These are phyloP conservation scores for Pyrenochaeta sp. DNA, from an alignment of 2,329 filamentous ascomycete species.

Conservation along the genomic window DNA sequence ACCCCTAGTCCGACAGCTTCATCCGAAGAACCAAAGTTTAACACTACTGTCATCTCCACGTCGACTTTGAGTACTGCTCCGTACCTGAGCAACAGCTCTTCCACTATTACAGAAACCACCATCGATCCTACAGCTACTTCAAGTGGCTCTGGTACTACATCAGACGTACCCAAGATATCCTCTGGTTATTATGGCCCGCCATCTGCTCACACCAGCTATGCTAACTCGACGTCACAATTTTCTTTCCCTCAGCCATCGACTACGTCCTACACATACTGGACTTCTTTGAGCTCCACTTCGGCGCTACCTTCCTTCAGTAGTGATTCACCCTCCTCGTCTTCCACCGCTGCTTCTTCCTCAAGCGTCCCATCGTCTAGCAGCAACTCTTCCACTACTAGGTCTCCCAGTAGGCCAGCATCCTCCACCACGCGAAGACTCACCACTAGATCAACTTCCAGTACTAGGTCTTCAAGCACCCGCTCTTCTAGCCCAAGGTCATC, in stretches of 20 bases:
- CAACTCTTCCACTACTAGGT: background rate
- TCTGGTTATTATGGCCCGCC: background rate
- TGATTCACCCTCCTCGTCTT: background rate
- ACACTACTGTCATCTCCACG: conserved; percentile 7
- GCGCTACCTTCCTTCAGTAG: background rate
- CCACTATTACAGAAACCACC: background rate
- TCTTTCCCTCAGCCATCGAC: background rate
- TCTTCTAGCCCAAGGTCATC: background rate
- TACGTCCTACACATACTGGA: background rate
- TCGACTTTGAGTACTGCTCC: conserved; percentile 4
- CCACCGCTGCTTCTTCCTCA: background rate
- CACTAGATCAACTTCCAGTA: background rate
- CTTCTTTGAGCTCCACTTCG: background rate
- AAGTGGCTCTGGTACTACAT: background rate
- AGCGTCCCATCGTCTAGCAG: background rate
- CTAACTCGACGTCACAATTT: background rate
- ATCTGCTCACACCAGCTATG: background rate
- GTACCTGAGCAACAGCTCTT: conserved; percentile 8
- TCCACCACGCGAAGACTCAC: background rate
- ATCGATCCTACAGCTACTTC: conserved; percentile 1
- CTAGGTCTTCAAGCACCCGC: background rate
- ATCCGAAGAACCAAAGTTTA: background rate
- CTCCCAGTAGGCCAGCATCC: background rate
- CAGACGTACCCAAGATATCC: background rate
- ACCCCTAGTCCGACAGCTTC: background rate